Percentiles rank a stretch among this genome's conserved stretches.
Evolutionary conservation across 1,284 basidiomycete genomes (phyloP).

Genomic region (Abortiporus biennis): DNA sequence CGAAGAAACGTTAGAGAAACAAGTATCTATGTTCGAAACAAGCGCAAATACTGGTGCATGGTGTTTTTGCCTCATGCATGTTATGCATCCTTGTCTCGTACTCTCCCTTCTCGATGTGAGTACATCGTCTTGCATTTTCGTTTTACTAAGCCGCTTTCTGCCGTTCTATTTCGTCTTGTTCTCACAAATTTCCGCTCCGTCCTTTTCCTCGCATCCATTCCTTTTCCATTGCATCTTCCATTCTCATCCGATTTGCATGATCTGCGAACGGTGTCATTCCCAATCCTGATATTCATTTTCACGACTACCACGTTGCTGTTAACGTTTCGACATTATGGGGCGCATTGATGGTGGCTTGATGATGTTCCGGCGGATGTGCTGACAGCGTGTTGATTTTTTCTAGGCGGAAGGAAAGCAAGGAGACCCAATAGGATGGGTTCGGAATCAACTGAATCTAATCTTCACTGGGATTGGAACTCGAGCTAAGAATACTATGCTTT

Average conservation of each 20-base stretch:
- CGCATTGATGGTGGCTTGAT: conserved; percentile 6
- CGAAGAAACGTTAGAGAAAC: conserved; percentile 58
- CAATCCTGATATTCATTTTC: background rate
- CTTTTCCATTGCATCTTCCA: background rate
- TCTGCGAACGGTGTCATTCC: background rate
- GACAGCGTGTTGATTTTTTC: too few species aligned
- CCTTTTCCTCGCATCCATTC: background rate
- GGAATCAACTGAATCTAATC: conserved; percentile 50
- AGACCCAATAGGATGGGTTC: conserved; percentile 43
- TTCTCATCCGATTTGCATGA: too few species aligned
- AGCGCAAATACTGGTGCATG: conserved; percentile 70
- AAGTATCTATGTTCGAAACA: conserved; percentile 71
- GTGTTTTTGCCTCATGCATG: conserved; percentile 71
- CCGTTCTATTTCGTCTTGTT: too few species aligned
- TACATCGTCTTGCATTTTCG: conserved; percentile 14
- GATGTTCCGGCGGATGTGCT: too few species aligned
- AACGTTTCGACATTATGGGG: conserved; percentile 4
- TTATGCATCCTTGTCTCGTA: conserved; percentile 57
- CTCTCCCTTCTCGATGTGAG: conserved; percentile 60
- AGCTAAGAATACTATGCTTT: conserved; percentile 58
- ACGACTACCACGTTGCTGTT: background rate
- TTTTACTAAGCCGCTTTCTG: too few species aligned
- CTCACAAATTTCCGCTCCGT: background rate
- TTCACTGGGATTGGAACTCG: conserved; percentile 56
- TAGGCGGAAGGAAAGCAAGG: conserved; percentile 23